Base-by-base conservation (phyloP, 2,329 filamentous ascomycete species). In the Fusarium sp. region DNA sequence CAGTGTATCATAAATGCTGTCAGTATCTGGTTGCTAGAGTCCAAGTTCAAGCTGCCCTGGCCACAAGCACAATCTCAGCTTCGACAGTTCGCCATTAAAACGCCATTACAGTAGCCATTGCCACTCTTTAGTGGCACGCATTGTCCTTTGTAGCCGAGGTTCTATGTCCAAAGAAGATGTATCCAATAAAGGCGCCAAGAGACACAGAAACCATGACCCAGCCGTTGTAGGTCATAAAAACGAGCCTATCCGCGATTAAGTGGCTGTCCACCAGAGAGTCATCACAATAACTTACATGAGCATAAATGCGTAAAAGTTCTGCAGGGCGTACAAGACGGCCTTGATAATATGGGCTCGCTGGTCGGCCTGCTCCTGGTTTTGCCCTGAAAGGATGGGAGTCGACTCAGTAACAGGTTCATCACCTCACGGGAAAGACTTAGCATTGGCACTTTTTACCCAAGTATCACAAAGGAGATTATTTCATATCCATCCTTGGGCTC, bases 141-240 rank as follows among this genome's bases (percentile, higher is more conserved):
- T 94, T 95, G 72, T 95, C 92, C 87, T 97, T 98, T 32, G 92
- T 92, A 9, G 92, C 90, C 63, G 91, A 88, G 1, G 91, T 91
- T 63, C 87, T 86, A 65, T 90, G 89, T 17, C 94, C 93, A 85
- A 98, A 99, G 52, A 93, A 78, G 69, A 98, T 81, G 81, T 97
- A 98, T 50, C 97, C 97, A 52, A 97, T 83, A 75, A 97, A 97
- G 0, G 96, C 95, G 17, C 97, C 97, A 11, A 97, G 86, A 1
- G 93, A 93, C 17, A 98, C 95, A 4, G 96, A 90, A 75, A 97
- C 84, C 97, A 99, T 99, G 76, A 99, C 92, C 92, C 94, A 97
- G 66, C 97, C 97, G 80, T 99, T 99, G 85, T 99, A 99, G n/a
- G 97, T 99, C 97, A 99, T 99, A 85, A 99, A 99, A 25, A 99